phyloP scores from a whole-genome alignment of 225 moss, liverwort and hornwort genomes.

The Marchantia polymorpha region DNA sequence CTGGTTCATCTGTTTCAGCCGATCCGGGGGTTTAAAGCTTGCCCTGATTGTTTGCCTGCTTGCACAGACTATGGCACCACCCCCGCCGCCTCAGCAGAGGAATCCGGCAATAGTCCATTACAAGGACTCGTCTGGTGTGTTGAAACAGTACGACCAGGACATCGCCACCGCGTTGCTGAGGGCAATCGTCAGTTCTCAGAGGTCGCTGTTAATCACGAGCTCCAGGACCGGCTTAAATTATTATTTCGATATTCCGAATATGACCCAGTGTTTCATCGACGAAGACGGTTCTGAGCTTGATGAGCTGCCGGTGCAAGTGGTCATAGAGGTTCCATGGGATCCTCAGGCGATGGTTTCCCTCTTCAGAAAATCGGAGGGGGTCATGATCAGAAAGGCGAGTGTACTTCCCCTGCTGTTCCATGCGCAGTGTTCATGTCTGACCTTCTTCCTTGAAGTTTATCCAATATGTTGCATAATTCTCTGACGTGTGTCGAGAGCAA shows the following conservation, averaged over 20 bases:
- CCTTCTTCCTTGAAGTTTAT: not conserved
- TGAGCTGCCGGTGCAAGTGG: not conserved
- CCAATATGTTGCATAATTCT: no score
- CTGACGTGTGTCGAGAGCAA: no score
- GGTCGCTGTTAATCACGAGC: not conserved
- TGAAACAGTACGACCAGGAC: not conserved
- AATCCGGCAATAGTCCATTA: conserved; percentile 2
- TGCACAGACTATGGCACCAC: no score
- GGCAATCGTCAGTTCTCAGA: not conserved
- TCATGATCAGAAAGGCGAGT: not conserved
- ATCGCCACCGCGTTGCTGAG: not conserved
- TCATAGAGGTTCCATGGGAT: conserved; percentile 19
- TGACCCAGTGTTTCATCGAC: conserved; percentile 11
- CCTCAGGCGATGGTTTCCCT: conserved; percentile 7
- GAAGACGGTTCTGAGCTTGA: not conserved
- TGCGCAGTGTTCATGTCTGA: not conserved
- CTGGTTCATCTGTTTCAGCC: not conserved
- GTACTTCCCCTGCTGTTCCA: no score
- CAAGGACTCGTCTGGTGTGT: not conserved
- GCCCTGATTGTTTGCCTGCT: not conserved
- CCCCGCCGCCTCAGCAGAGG: not conserved
- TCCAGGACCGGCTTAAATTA: not conserved
- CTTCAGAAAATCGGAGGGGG: not conserved
- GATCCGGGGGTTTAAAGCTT: not conserved
- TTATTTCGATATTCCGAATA: conserved; percentile 12